phyloP scores from a whole-genome alignment of 257 asterid genomes.

The Vinca minor region DNA sequence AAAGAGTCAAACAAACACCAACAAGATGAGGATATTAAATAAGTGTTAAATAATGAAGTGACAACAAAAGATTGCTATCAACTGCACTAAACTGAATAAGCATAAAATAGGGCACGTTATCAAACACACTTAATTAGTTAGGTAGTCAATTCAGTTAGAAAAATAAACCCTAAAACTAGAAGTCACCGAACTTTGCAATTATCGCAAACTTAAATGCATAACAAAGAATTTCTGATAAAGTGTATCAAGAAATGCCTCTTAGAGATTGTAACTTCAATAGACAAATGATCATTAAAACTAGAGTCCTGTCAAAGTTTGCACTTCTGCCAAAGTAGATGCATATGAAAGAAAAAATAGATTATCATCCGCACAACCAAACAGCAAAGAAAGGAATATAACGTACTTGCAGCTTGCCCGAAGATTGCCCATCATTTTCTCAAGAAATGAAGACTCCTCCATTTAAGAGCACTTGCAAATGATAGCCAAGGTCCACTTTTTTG shows the following conservation, averaged over 20 bases:
- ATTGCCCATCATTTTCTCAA: constrained; percentile 47
- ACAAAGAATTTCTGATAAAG: not conserved
- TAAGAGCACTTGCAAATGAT: not conserved
- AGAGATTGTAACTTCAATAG: not conserved
- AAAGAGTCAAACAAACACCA: no score
- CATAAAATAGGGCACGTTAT: no score
- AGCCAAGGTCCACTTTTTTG: not conserved
- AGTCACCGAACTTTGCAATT: not conserved
- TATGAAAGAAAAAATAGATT: constrained; percentile 6
- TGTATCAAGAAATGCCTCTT: not conserved
- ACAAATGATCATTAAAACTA: not conserved
- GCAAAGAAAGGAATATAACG: not conserved
- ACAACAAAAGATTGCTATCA: no score
- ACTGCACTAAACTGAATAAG: no score
- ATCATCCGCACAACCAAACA: not conserved
- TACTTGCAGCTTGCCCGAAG: constrained; percentile 77
- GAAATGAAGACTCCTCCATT: constrained; percentile 57
- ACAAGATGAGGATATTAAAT: not conserved
- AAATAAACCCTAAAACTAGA: not conserved
- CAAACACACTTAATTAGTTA: no score
- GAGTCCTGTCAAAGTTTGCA: not conserved
- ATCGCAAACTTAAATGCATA: not conserved
- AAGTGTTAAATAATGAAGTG: no score
- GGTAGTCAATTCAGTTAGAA: not conserved
- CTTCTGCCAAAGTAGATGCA: not conserved